Percentiles rank a stretch among this genome's conserved stretches.
These are phyloP conservation scores for Puccinia novopanici DNA, from an alignment of 1,284 basidiomycete genomes.

Conservation along the genomic window DNA sequence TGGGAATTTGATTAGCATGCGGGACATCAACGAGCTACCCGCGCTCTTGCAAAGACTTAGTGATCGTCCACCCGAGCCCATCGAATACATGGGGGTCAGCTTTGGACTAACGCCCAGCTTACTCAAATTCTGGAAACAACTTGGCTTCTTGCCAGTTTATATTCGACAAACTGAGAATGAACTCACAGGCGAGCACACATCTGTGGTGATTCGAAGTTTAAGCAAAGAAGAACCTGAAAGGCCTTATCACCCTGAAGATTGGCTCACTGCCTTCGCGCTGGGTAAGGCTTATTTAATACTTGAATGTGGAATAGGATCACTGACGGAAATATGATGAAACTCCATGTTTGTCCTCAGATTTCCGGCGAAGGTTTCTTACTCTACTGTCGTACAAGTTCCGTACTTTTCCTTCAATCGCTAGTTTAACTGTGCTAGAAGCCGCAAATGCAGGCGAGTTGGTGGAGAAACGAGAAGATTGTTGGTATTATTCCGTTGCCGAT, in stretches of 20 bases:
- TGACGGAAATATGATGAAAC: background rate
- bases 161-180: slow-evolving; percentile 91
- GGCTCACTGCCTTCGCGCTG: slow-evolving; percentile 86
- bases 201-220: slow-evolving; percentile 85
- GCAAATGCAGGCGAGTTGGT: slow-evolving; percentile 66
- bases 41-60: slow-evolving; percentile 87
- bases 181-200: slow-evolving; percentile 93
- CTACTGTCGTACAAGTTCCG: slow-evolving; percentile 92
- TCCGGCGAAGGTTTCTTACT: slow-evolving; percentile 83
- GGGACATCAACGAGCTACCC: slow-evolving; percentile 79
- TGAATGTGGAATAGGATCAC: background rate
- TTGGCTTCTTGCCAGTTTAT: slow-evolving; percentile 87
- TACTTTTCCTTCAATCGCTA: slow-evolving; percentile 83
- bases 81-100: slow-evolving; percentile 95
- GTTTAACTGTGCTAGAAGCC: slow-evolving; percentile 84
- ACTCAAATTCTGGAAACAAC: slow-evolving; percentile 94
- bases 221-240: slow-evolving; percentile 61
- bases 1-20: slow-evolving; percentile 65
- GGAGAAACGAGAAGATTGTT: slow-evolving; percentile 34
- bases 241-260: slow-evolving; percentile 64
- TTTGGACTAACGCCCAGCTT: slow-evolving; percentile 89
- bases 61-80: slow-evolving; percentile 81
- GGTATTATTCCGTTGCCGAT: background rate
- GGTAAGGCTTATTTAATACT: slow-evolving; percentile 63
- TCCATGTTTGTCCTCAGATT: slow-evolving; percentile 67